These are phyloP conservation scores for Penicillium occitanis DNA, from an alignment of 2,329 filamentous ascomycete species.

Conservation along the genomic window DNA sequence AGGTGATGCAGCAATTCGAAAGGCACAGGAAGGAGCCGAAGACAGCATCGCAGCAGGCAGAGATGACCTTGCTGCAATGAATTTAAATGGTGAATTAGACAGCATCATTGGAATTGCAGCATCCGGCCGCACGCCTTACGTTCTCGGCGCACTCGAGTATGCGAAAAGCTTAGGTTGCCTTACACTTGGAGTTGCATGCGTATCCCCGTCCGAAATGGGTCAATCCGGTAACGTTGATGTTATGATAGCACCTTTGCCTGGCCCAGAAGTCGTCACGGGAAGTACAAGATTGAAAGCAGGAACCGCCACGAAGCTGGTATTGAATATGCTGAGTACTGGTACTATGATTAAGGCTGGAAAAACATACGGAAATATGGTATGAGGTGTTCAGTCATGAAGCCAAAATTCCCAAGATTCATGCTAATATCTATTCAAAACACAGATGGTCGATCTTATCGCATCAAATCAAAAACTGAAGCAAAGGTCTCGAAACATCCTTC, in stretches of 20 bases:
- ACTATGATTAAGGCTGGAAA: conserved; percentile 45
- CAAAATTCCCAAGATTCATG: too few species aligned
- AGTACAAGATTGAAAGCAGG: conserved; percentile 50
- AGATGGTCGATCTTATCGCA: conserved; percentile 41
- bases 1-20: conserved; percentile 43
- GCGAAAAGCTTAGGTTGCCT: conserved; percentile 38
- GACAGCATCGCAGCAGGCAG: conserved; percentile 36
- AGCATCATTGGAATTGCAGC: conserved; percentile 47
- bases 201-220: conserved; percentile 36
- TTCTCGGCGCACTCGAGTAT: conserved; percentile 40
- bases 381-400: conserved; percentile 1
- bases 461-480: conserved; percentile 43
- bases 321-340: conserved; percentile 49
- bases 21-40: conserved; percentile 46
- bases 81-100: conserved; percentile 35
- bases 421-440: conserved; percentile 2
- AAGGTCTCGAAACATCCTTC: conserved; percentile 37
- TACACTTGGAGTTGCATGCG: conserved; percentile 43
- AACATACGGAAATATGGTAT: conserved; percentile 45
- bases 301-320: conserved; percentile 47
- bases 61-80: conserved; percentile 32
- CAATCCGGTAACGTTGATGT: conserved; percentile 30
- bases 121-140: conserved; percentile 47
- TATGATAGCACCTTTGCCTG: conserved; percentile 43
- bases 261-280: conserved; percentile 48